phyloP scores from a whole-genome alignment of 2,329 filamentous ascomycete species.

The Arachnopeziza araneosa region DNA sequence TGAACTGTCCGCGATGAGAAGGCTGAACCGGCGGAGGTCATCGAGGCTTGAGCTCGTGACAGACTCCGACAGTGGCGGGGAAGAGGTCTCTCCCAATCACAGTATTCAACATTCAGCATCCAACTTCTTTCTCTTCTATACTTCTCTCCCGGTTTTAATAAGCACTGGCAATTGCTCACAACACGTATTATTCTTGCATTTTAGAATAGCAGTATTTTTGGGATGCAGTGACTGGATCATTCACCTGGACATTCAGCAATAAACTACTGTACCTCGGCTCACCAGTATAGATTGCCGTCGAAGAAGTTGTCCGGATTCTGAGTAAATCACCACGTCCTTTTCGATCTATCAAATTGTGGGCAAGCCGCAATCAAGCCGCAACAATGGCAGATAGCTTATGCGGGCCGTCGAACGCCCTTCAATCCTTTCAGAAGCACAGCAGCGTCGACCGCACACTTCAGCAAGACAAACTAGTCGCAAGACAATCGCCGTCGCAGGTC shows the following conservation, averaged over 20 bases:
- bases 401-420: conserved; percentile 66
- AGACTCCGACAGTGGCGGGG: background rate
- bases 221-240: background rate
- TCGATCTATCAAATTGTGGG: background rate
- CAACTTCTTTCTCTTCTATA: background rate
- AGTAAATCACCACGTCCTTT: background rate
- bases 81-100: background rate
- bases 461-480: conserved; percentile 58
- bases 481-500: conserved; percentile 51
- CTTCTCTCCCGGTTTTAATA: background rate
- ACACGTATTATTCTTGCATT: background rate
- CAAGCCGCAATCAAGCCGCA: conserved; percentile 1
- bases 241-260: background rate
- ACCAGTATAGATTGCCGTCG: background rate
- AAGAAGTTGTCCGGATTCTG: background rate
- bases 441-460: conserved; percentile 62
- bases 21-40: background rate
- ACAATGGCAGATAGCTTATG: conserved; percentile 62
- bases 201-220: background rate
- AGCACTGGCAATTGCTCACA: background rate
- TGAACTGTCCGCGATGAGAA: background rate
- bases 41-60: background rate
- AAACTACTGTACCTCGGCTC: background rate
- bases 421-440: conserved; percentile 66
- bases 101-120: background rate